Evolutionary conservation across 257 asterid genomes (phyloP), one percentile per base, ranked within the genome.

Genomic region (Fraxinus pennsylvanica): DNA sequence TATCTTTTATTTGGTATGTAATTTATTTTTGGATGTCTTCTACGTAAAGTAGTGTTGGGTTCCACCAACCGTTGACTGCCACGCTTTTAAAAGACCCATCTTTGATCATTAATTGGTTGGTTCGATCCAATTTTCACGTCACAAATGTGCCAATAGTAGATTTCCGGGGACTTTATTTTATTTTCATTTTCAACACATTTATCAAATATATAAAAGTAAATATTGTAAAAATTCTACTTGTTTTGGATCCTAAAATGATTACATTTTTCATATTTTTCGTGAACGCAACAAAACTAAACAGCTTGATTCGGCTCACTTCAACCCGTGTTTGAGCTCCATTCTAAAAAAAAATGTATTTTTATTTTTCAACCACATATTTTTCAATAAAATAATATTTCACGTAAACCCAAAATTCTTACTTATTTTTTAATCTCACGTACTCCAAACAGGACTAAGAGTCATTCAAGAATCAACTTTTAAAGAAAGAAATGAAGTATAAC

Each of bases 1-100:
- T 1, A 10, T 74, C 15, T 7, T 38, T n/a, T 22, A 21, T 67
- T 68, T 27, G 13, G 22, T 52, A 65, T 22, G 17, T 71, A 22
- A 61, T 63, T 63, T 27, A 63, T 19, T 69, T 59, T 79, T 73
- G 78, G 74, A 84, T 88, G 47, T 84, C 90, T 88, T 88, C 86
- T 86, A 88, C 85, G 90, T 86, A 73, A 88, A 88, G 92, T 14
- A 27, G 81, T 17, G 35, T 68, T 17, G 36, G 66, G n/a, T 33
- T 47, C 63, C 76, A 63, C 87, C 82, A 84, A 78, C 72, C 19
- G 36, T 38, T 47, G 79, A 75, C 27, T 74, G 85, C 80, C 90
- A 82, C 79, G 76, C 45, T 47, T 76, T 32, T 25, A 19, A 5
- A 68, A 68, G 17, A 52, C 47, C 41, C 30, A 47, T 66, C 73